Percentiles rank a stretch among this genome's conserved stretches.
Evolutionary conservation across 148 eudicot genomes (phyloP).

Genomic region (Silene conica): DNA sequence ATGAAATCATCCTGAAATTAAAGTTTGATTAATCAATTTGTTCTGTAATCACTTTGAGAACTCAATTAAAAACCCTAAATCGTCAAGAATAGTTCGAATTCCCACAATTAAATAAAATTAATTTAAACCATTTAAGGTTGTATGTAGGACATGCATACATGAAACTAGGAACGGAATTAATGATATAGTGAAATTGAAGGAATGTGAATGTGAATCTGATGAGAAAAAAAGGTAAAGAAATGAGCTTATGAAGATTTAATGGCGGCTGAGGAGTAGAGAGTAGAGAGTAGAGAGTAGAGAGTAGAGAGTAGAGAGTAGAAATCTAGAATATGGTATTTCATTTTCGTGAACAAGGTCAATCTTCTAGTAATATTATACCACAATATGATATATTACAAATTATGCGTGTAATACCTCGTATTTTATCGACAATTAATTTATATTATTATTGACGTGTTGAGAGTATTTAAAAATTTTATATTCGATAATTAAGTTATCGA

Average conservation of each 20-base stretch:
- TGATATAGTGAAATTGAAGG: neutral
- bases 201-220: neutral
- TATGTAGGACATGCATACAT: neutral
- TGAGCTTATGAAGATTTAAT: neutral
- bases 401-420: no score
- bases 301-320: no score
- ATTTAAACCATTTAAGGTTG: neutral
- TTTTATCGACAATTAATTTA: no score
- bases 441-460: no score
- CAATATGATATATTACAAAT: no score
- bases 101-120: neutral
- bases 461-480: no score
- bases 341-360: no score
- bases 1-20: neutral
- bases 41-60: neutral
- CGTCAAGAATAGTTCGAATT: neutral
- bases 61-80: neutral
- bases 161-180: neutral
- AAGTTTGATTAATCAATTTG: neutral
- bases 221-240: neutral
- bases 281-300: no score
- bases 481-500: no score
- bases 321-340: no score
- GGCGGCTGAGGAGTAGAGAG: neutral
- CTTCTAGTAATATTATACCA: no score